Evolutionary conservation across 441 rosid species (phyloP), one percentile per base, ranked within the genome.

Genomic region (Erodium moschatum): DNA sequence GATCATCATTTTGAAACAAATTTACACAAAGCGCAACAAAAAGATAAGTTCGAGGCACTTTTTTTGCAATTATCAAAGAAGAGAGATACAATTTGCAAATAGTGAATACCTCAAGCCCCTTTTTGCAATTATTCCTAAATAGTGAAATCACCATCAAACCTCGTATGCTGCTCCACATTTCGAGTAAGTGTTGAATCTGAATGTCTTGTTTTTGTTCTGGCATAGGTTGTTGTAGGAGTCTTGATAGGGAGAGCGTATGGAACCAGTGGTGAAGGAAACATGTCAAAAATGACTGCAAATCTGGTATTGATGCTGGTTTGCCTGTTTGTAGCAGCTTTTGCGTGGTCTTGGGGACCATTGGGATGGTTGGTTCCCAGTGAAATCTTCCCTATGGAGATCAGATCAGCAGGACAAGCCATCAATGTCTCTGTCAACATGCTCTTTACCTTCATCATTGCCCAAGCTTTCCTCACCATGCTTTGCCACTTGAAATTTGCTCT

Each of bases 281-380:
- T 92, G 78, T 92, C 98, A 0, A 81, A 82, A 69, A 85, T 96
- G 92, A 90, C 90, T 65, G 89, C 93, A 0, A 68, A 82, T 8
- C 82, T 86, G 2, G 97, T 92, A 69, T 96, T 92, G 68, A 78
- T 90, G 12, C 89, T 92, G 84, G 87, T 90, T 35, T 92, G 97
- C 81, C 74, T 85, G 35, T 88, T 88, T 62, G 93, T 90, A 0
- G 71, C 96, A 0, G 98, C 89, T 4, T 92, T 92, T 19, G 96
- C 97, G 3, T 88, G 97, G 96, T 92, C 98, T 0, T 92, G 97
- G 98, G 97, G 97, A 1, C 97, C 98, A 1, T 85, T 92, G 0
- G 97, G 96, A 3, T 92, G 97, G 97, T 63, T 90, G 42, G 97
- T 90, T 0, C 97, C 98, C 0, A 88, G 97, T 68, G 98, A 92